Evolutionary conservation across 2,329 filamentous ascomycete species (phyloP).

Genomic region (Paraconiothyrium sp.): DNA sequence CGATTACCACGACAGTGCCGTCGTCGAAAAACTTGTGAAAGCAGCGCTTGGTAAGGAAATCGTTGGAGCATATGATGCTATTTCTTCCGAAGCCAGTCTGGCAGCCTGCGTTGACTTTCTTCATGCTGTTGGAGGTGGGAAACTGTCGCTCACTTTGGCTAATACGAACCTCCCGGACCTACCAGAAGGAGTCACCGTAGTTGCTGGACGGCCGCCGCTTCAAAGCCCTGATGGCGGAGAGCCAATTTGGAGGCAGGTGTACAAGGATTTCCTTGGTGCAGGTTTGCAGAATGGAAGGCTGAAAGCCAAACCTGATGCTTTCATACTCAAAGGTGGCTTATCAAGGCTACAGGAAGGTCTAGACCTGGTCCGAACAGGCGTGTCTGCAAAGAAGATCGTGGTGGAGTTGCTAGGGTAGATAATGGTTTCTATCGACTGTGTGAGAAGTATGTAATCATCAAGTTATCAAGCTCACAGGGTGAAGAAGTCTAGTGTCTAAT

Average conservation of each 20-base stretch:
- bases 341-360: conserved; percentile 22
- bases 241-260: conserved; percentile 18
- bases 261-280: conserved; percentile 23
- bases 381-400: conserved; percentile 28
- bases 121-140: conserved; percentile 21
- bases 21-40: conserved; percentile 54
- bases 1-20: conserved; percentile 58
- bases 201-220: conserved; percentile 6
- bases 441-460: neutral
- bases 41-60: conserved; percentile 45
- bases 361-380: conserved; percentile 23
- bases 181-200: conserved; percentile 12
- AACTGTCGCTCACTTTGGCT: conserved; percentile 4
- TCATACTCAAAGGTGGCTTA: conserved; percentile 22
- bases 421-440: neutral
- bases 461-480: neutral
- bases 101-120: conserved; percentile 17
- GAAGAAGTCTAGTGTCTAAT: neutral
- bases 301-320: conserved; percentile 22
- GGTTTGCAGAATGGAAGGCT: conserved; percentile 22
- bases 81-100: conserved; percentile 14
- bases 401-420: conserved; percentile 16
- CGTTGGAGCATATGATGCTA: conserved; percentile 47
- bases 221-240: conserved; percentile 10
- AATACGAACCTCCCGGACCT: neutral